Conservation (phyloP, 2,329 filamentous ascomycete genomes). For the Penicillium sp. region DNA sequence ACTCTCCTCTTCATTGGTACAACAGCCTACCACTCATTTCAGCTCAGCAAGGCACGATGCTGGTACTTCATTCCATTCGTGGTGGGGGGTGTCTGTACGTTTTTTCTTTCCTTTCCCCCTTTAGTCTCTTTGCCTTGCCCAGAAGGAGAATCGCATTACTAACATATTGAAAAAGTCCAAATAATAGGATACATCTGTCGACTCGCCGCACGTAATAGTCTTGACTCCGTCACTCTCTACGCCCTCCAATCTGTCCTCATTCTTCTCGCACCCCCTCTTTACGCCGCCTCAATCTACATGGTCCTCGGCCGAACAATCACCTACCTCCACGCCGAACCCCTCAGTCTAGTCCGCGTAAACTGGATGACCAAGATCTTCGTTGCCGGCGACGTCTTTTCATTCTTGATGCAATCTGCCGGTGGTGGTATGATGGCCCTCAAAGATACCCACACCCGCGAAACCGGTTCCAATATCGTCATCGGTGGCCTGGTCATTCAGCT, state of each 20-base stretch:
- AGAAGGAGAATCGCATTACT: not conserved
- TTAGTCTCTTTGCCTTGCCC: not conserved
- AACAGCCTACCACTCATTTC: slow-evolving; percentile 48
- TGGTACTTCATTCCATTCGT: slow-evolving; percentile 54
- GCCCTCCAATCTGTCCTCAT: slow-evolving; percentile 39
- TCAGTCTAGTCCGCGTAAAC: slow-evolving; percentile 34
- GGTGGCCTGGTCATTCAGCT: slow-evolving; percentile 63
- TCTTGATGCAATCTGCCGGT: slow-evolving; percentile 36
- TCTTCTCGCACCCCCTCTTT: slow-evolving; percentile 46
- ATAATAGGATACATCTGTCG: slow-evolving; percentile 37
- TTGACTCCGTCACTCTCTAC: slow-evolving; percentile 29
- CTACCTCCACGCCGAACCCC: slow-evolving; percentile 36
- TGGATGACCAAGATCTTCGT: slow-evolving; percentile 48
- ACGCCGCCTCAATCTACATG: slow-evolving; percentile 47
- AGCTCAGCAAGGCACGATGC: slow-evolving; percentile 47
- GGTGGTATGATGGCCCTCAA: slow-evolving; percentile 34
- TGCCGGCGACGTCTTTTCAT: slow-evolving; percentile 37
- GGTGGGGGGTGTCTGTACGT: slow-evolving; percentile 43
- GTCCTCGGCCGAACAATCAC: slow-evolving; percentile 42
- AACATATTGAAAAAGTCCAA: slow-evolving; percentile 47
- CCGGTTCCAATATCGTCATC: slow-evolving; percentile 52
- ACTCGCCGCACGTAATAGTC: slow-evolving; percentile 30
- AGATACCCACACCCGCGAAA: slow-evolving; percentile 16
- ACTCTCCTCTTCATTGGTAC: slow-evolving; percentile 50
- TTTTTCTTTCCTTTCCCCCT: not conserved